Base-by-base conservation (phyloP, 2,329 filamentous ascomycete species). In the Talaromyces verruculosus region DNA sequence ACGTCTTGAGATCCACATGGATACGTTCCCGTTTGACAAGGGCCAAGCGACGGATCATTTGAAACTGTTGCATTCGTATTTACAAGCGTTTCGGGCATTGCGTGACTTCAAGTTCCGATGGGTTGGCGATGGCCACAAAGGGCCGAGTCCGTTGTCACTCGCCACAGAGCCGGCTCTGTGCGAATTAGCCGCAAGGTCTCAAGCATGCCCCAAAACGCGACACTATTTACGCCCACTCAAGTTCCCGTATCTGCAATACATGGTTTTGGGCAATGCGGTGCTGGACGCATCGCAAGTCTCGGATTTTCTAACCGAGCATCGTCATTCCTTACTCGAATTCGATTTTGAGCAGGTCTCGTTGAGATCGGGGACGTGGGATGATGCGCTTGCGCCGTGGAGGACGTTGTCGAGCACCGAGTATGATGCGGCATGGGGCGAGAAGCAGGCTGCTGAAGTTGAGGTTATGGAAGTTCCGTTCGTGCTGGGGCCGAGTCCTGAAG, bases 51-150 rank as follows among this genome's bases (percentile, higher is more conserved):
- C 85, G 37, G 87, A 92, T 77, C 90, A 91, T 75, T 84, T 89
- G 64, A 92, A 92, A 78, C 87, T 95, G 72, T 85, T 96, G 1
- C 90, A 95, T 71, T 88, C 91, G 71, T 96, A 93, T 75, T 84
- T 96, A 68, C 87, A 90, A 65, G 84, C 82, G 69, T 91, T 96
- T 74, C 81, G 83, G 5, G 83, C 79, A 37, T 82, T 95, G 1
- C 88, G 89, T 68, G 88, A 88, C 75, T 84, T 96, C 65, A 84
- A 85, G 65, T 96, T 96, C 78, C 85, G 87, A 65, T 96, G 93
- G 92, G 82, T 89, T 68, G 79, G 80, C 55, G 39, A 19, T n/a
- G 80, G 80, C 53, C 19, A 30, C 11, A 88, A 88, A 74, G 91
- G 92, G 0, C 90, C 90, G 1, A 91, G 89, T 65, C 92, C 92